Evolutionary conservation across 192 early-diverging fungal genomes (phyloP), one percentile per base, ranked within the genome.

Genomic region (Gryganskiella cystojenkinii): DNA sequence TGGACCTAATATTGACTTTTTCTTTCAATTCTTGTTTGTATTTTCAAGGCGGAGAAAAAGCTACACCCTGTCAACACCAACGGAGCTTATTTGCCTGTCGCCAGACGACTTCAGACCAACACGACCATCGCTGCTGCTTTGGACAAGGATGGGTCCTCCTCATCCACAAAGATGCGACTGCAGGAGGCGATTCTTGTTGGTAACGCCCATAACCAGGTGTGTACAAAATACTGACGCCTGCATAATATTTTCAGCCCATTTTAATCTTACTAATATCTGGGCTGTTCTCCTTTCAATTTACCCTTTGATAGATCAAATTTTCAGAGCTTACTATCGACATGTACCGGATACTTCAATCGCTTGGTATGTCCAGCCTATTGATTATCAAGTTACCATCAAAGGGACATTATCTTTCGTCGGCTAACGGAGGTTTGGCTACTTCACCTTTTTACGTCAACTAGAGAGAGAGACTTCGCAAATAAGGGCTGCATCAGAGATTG

Each of bases 171-270:
- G 61, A 67, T 95, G 33, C 84, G 86, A 46, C 83, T 99, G 20
- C 96, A 98, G 81, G 96, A 99, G 82, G 96, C 95, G 0, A 97
- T 99, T 50, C 83, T 99, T 35, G 96, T 98, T 46, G 96, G 98
- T 27, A 98, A 96, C 78, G 91, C 93, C 60, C 93, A 94, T 44
- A 94, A 93, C 45, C 96, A 99, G 81, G 57, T 59, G 28, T 4
- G n/a, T 10, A n/a, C n/a, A n/a, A n/a, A n/a, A n/a, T n/a, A n/a
- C n/a, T n/a, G n/a, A n/a, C n/a, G n/a, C n/a, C n/a, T n/a, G n/a
- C n/a, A n/a, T n/a, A n/a, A n/a, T n/a, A n/a, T 13, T 9, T 40
- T 13, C 37, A 40, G 37, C 37, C 37, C 37, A 5, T 40, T 40
- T 40, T 40, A 40, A 13, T 40, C 37, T 13, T 13, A 40, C 7